Evolutionary conservation across 2,329 filamentous ascomycete genomes (phyloP), one percentile per base, ranked within the genome.

Genomic region (Colletotrichum somersetense): DNA sequence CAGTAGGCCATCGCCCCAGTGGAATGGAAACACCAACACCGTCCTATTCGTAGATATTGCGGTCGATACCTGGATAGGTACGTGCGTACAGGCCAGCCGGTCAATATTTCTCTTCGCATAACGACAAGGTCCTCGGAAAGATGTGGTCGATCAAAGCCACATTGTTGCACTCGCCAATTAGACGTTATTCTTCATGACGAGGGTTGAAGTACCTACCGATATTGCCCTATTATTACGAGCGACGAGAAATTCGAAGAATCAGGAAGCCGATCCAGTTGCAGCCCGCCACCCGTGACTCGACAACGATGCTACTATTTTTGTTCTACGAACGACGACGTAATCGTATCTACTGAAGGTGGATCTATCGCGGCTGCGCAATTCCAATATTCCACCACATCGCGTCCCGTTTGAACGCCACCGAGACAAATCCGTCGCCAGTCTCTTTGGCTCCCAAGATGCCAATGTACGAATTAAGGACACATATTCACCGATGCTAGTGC

Each of bases 141-240:
- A 35, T 35, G 30, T 6, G 52, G 52, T 30, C 44, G 30, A 35
- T 33, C 26, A 38, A 20, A 48, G 30, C 30, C 58, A 48, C 12
- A 30, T 46, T 16, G 23, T 42, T 40, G 40, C 20, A 42, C 35
- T 16, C 18, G 35, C 35, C 38, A 40, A 23, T 35, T 46, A 23
- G 3, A 44, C 23, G 11, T 14, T 23, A 16, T 26, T 64, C 20
- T 30, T 40, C 30, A 20, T 40, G 23, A 12, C 59, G 33, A 46
- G 42, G 8, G 16, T 46, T 42, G 42, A n/a, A 40, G n/a, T 14
- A 44, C 26, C 35, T 14, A 35, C 16, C 38, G 35, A 35, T n/a
- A 33, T 20, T 11, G 64, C 35, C 30, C 65, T 65, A 48, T 68
- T 61, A 72, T 72, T 70, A 70, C 66, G 70, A 72, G 70, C 55